Base-by-base conservation (phyloP, 1,139 yeast species). In the Geotrichum reessii region DNA sequence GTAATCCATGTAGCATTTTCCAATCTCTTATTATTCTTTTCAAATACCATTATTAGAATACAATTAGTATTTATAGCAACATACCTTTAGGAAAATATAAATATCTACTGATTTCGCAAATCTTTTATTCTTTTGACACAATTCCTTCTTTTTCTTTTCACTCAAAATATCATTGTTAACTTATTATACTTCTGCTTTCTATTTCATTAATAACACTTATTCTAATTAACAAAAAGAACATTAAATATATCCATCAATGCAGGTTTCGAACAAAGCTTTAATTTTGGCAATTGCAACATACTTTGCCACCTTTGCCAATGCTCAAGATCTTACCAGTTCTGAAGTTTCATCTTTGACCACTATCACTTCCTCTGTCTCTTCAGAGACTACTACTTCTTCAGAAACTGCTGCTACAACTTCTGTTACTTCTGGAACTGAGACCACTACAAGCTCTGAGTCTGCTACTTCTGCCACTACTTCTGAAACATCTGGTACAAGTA, bases 231-330 rank as follows among this genome's bases (percentile, higher is more conserved):
- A 24, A 22, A 19, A 46, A 24, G 8, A 14, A 25, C 31, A 14
- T 5, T 7, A 25, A 25, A 5, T 25, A 24, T n/a, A n/a, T n/a
- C n/a, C n/a, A n/a, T n/a, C 24, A 37, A 53, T 55, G 57, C 37
- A 50, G 25, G 42, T 49, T 22, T 49, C 56, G 28, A 19, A 22
- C 9, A n/a, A 47, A 3, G 21, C 46, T 21, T 14, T 53, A n/a
- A n/a, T 54, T 22, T 17, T 58, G 8, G 52, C 58, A 21, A 48
- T 47, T 27, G 50, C 57, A 22, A 17, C 50, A 12, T 22, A 49
- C 22, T 22, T 33, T 9, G 44, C 55, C 47, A 25, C 50, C 25
- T 42, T 40, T 12, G 50, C 31, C 28, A 47, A 52, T 19, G 57
- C 55, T 21, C 58, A 58, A 22, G 21, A 3, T 14, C 17, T 33